Evolutionary conservation across 495 filamentous ascomycete species (phyloP).

Genomic region (Penicillium odoratum): DNA sequence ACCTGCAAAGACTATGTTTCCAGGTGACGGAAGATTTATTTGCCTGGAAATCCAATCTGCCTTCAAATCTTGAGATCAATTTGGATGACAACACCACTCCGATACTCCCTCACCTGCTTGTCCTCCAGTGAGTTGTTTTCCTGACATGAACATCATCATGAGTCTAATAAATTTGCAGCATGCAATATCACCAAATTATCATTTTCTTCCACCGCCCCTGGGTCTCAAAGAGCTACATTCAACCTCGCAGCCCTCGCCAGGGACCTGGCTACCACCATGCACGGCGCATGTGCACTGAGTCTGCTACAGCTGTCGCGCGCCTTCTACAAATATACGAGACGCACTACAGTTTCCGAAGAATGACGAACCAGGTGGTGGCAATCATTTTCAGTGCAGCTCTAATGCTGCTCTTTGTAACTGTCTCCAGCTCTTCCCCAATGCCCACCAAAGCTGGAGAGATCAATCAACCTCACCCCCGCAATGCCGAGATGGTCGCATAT

Average conservation of each 20-base stretch:
- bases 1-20: conserved; percentile 45
- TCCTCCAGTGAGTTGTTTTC: conserved; percentile 42
- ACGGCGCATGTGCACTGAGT: conserved; percentile 49
- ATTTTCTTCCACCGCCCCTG: conserved; percentile 53
- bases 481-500: conserved; percentile 45
- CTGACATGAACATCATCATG: background rate
- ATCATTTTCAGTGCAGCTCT: conserved; percentile 53
- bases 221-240: conserved; percentile 51
- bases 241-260: conserved; percentile 43
- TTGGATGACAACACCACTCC: conserved; percentile 37
- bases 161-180: conserved; percentile 30
- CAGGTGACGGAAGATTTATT: conserved; percentile 46
- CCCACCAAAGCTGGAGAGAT: conserved; percentile 24
- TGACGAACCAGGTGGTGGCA: conserved; percentile 52
- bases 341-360: conserved; percentile 49
- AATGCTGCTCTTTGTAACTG: conserved; percentile 49
- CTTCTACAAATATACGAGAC: conserved; percentile 51
- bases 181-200: conserved; percentile 55
- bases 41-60: conserved; percentile 49
- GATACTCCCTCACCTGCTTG: conserved; percentile 47
- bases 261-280: conserved; percentile 49
- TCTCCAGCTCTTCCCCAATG: conserved; percentile 36
- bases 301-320: conserved; percentile 43
- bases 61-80: conserved; percentile 43
- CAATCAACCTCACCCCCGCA: conserved; percentile 26